Evolutionary conservation across 106 monocot species (phyloP).

Genomic region (Gastrodia elata): DNA sequence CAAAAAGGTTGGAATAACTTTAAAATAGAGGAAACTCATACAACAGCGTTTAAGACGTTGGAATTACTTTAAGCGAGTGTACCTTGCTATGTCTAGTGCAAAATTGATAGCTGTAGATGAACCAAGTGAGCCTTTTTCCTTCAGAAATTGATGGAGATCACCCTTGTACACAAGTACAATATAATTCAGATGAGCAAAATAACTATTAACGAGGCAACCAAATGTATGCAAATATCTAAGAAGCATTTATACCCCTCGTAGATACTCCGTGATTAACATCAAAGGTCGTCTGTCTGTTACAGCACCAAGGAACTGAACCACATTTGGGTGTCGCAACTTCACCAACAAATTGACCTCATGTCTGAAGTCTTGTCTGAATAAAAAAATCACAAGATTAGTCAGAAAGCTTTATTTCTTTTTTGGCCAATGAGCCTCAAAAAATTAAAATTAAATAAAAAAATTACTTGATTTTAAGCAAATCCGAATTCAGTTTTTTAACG

Average conservation of each 20-base stretch:
- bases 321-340: slow-evolving; percentile 95
- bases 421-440: neutral
- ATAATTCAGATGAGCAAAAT: neutral
- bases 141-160: slow-evolving; percentile 86
- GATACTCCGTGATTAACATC: slow-evolving; percentile 89
- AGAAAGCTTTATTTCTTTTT: neutral
- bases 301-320: slow-evolving; percentile 97
- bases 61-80: neutral
- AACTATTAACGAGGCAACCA: neutral
- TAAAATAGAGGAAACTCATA: too few species aligned
- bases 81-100: slow-evolving; percentile 97
- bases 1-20: neutral
- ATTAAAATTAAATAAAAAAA: neutral
- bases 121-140: slow-evolving; percentile 87
- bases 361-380: slow-evolving; percentile 88
- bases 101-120: slow-evolving; percentile 77
- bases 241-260: slow-evolving; percentile 59
- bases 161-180: slow-evolving; percentile 39
- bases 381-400: slow-evolving; percentile 2
- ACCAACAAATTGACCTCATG: slow-evolving; percentile 97
- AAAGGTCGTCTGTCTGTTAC: slow-evolving; percentile 92
- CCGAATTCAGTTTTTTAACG: neutral
- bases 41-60: too few species aligned
- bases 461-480: neutral
- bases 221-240: neutral